Evolutionary conservation across 2,329 filamentous ascomycete genomes (phyloP), one percentile per base, ranked within the genome.

Genomic region (Thielaviopsis populi): DNA sequence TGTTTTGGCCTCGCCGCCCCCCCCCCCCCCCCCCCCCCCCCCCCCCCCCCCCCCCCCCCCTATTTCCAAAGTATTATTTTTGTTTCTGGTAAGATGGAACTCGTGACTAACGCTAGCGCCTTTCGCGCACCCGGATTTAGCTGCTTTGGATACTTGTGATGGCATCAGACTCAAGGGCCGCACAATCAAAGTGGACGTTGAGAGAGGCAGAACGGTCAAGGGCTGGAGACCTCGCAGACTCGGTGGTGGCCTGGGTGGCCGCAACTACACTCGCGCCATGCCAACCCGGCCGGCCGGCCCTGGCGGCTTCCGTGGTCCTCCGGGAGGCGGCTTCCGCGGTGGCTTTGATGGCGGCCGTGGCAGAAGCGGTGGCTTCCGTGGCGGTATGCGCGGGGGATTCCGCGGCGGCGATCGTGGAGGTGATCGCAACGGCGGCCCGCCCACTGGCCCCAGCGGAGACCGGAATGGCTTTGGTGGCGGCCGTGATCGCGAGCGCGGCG

Each of bases 151-250:
- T 71, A 76, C 79, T 69, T 85, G 82, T 73, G 91, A 97, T 80
- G 89, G 89, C 68, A 88, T 96, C 71, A 86, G 87, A 69, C 96
- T 99, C 77, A 95, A 91, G 73, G 91, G 95, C 72, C 85, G 92
- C 71, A 85, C 87, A 70, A 89, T 97, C 71, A 84, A 96, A 72
- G 91, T 97, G 71, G 94, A 99, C 73, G 92, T 97, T 67, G 94
- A 99, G 76, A 86, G 94, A 71, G 94, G 94, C 69, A 87, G 94
- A 69, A 97, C 94, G 40, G 90, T 96, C 48, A 88, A 89, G 71
- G 90, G 88, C 59, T 99, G 94, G 94, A 88, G 89, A 71, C 94
- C 94, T 67, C 86, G 89, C 69, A 87, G 94, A 68, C 87, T 95
- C 62, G 94, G 92, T 65, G 94, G 94, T 68, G 94, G 94, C 58